Base-by-base conservation (phyloP, 2,329 filamentous ascomycete species). In the Fusarium sp. region DNA sequence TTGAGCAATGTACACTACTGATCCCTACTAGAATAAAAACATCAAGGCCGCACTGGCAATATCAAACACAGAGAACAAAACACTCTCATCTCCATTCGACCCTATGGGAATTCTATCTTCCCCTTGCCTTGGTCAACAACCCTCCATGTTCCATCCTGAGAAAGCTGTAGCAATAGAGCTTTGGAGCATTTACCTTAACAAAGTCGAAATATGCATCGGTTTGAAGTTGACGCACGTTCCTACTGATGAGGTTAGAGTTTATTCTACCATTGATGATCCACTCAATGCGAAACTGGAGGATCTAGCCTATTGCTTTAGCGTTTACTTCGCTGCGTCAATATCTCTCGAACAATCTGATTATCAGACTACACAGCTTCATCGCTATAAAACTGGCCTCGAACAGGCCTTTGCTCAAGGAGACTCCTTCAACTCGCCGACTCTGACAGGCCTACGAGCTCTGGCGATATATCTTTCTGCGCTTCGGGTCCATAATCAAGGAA, bases 401-500 rank as follows among this genome's bases (percentile, higher is more conserved):
- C 58, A 60, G 17, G 43, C 45, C 3, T 42, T 58, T 18, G 7
- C 58, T 1, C 39, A 51, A 0, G 43, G 25, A 3, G 23, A 51
- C 6, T 45, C 58, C 3, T n/a, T 60, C 2, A 41, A 40, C 10
- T 29, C 9, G 3, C 53, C 58, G 1, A 40, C 53, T 2, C 17
- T 58, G 15, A 58, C 45, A 2, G 45, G 58, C 3, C n/a, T 60
- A 6, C 39, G 53, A 15, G 54, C 53, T 11, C 13, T 51, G 15
- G 53, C 54, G 2, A 59, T 60, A 6, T 60, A 60, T 15, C 20
- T 60, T 53, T 58, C 53, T 0, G 53, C 54, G 6, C 8, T 58
- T 1, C 58, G 58, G 2, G 29, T 60, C 21, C 17, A 51, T 25
- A 58, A 58, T 2, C 23, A 43, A 29, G 53, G 58, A 2, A 60